Percentiles rank a stretch among this genome's conserved stretches.
phyloP scores from a whole-genome alignment of 1,284 basidiomycete genomes.

The Rhizopogon hawkerae region DNA sequence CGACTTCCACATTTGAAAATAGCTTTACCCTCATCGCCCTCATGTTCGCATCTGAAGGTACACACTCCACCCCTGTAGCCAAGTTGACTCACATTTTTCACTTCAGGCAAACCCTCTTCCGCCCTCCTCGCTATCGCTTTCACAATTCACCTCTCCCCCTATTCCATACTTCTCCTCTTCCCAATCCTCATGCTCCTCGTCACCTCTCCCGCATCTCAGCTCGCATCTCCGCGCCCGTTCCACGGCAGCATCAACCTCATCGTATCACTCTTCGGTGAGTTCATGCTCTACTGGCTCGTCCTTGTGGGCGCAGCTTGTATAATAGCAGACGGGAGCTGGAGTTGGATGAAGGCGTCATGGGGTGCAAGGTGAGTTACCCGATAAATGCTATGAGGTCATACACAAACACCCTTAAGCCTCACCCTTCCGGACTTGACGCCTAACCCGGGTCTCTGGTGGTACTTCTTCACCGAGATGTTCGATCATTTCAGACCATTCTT shows the following conservation, averaged over 20 bases:
- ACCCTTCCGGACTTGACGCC: constrained; percentile 83
- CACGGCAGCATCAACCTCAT: constrained; percentile 28
- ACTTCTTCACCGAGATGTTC: constrained; percentile 99
- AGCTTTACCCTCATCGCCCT: constrained; percentile 58
- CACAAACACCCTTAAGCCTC: constrained; percentile 34
- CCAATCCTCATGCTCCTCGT: constrained; percentile 63
- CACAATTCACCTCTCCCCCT: constrained; percentile 62
- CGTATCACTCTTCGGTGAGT: constrained; percentile 38
- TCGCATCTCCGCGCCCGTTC: constrained; percentile 51
- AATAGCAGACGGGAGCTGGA: constrained; percentile 47
- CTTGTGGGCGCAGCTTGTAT: constrained; percentile 30
- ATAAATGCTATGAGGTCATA: not conserved
- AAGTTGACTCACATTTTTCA: not conserved
- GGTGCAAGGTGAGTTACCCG: constrained; percentile 62
- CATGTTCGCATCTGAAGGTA: constrained; percentile 68
- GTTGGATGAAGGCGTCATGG: constrained; percentile 75
- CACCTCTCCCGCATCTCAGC: constrained; percentile 49
- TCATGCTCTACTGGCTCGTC: constrained; percentile 39
- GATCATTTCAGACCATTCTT: constrained; percentile 97
- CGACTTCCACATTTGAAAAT: constrained; percentile 77
- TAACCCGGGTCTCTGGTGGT: constrained; percentile 96
- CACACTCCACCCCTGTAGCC: constrained; percentile 5
- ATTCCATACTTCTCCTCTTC: constrained; percentile 60
- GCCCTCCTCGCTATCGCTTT: constrained; percentile 62
- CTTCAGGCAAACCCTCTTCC: constrained; percentile 43